Evolutionary conservation across 108 stramenopile species (phyloP), one percentile per base, ranked within the genome.

Genomic region (Phaeodactylum tricornutum): DNA sequence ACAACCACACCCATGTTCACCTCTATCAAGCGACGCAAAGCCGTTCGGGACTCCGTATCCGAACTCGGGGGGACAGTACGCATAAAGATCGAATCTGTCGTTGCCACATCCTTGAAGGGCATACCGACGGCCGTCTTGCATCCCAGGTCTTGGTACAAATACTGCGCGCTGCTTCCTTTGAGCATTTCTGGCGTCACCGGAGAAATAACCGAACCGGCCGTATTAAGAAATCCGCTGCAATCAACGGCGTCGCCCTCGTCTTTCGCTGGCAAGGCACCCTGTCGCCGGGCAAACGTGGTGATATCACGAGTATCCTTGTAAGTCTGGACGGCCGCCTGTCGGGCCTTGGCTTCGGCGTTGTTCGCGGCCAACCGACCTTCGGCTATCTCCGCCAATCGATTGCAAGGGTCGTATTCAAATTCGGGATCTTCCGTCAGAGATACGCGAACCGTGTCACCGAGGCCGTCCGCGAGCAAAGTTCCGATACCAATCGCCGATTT

Each of bases 21-120:
- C 62, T 95, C 93, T 40, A 85, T 79, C 62, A 96, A 71, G 44
- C 93, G 77, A 21, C 88, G 76, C 31, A 96, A 68, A 11, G 86
- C 68, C 6, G 81, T 81, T 30, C 92, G 77, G 12, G 84, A 84
- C 28, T 61, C 77, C 15, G 71, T 62, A 49, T 93, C 81, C 35
- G 77, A 66, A 19, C 54, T 54, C 2, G 88, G 49, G 28, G 93
- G 96, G 21, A 89, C 54, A 39, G 64, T 69, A 29, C 74, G 51
- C 69, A 87, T 72, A 43, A 87, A 86, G 29, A 96, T 60, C 30
- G 81, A 81, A 64, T 96, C 96, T 2, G 77, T 38, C 5, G 96
- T 96, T 31, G 93, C 93, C 62, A 96, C 87, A 66, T 96, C 96
- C 72, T 89, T 94, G 71, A 95, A 94, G 27, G 96, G 96, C 96